phyloP scores from a whole-genome alignment of 129 eudicot species.

The Heracleum sosnowskyi region DNA sequence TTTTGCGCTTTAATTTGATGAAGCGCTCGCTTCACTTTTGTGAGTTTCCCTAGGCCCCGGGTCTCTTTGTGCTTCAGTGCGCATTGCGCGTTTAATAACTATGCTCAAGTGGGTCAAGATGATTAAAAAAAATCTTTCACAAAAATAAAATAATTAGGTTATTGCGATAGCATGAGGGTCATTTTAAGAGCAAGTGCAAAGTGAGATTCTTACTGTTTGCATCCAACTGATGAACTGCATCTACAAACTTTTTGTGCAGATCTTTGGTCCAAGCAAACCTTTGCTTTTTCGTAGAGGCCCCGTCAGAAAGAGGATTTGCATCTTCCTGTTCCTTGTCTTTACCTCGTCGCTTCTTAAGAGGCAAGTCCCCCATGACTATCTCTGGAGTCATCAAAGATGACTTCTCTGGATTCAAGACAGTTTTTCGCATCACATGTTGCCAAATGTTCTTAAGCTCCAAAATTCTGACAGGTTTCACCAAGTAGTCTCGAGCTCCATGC shows the following conservation, averaged over 20 bases:
- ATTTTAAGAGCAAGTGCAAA: neutral
- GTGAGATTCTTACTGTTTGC: slow-evolving; percentile 10
- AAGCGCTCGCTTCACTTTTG: neutral
- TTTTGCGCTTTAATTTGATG: neutral
- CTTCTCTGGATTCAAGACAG: neutral
- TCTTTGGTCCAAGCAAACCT: slow-evolving; percentile 14
- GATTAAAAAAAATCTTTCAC: neutral
- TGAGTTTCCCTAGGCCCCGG: neutral
- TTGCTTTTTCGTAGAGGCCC: neutral
- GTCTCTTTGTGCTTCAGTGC: neutral
- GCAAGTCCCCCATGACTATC: neutral
- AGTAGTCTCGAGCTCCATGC: slow-evolving; percentile 24
- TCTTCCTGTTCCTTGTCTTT: neutral
- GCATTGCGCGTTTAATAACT: neutral
- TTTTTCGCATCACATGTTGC: slow-evolving; percentile 23
- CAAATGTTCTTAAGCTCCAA: slow-evolving; percentile 19
- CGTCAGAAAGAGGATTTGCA: neutral
- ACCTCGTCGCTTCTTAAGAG: neutral
- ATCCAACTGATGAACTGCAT: slow-evolving; percentile 9
- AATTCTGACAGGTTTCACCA: slow-evolving; percentile 25
- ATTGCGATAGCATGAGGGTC: neutral
- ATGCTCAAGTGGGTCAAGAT: neutral
- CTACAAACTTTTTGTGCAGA: slow-evolving; percentile 14
- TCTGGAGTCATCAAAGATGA: neutral
- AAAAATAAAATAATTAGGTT: neutral